Base-by-base conservation (phyloP, 1,284 basidiomycete genomes). In the Tylopilus sp. region DNA sequence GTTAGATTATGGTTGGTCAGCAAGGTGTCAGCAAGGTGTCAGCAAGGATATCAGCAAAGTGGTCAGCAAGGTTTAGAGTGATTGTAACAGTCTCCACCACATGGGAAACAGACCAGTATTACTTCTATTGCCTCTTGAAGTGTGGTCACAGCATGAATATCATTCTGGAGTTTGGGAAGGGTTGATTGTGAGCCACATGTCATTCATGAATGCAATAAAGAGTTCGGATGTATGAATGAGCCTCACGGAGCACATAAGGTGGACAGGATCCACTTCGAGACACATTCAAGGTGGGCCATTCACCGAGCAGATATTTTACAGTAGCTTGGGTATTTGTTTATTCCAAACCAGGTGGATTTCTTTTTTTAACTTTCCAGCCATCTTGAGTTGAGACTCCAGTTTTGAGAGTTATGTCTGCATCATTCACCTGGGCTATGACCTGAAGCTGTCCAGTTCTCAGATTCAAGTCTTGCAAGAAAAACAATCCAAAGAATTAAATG, bases 381-480 rank as follows among this genome's bases (percentile, higher is more conserved):
- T 53, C 32, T 39, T 59, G 10, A 16, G 6, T 1, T 38, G 51
- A 10, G 49, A 22, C 6, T 12, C 41, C 24, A 61, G 10, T n/a
- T 47, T 13, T 36, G 26, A n/a, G 22, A n/a, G 2, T 8, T 7
- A 67, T 39, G 1, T 67, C 63, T 22, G 44, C 53, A 22, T 57
- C 1, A 9, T 67, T 60, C 0, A 0, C 15, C n/a, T 58, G 57
- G 0, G 49, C 1, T 2, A 67, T 67, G 18, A 33, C 26, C 0
- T 3, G 53, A 49, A 65, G 56, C 26, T 58, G 33, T 49, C 65
- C 65, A 4, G 63, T 65, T 4, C 33, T 10, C 0, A 38, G 47
- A 61, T 67, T n/a, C 47, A 67, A 12, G 49, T 67, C 65, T 24
- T 67, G 65, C 47, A 67, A 32, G 63, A 67, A 67, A n/a, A 67